These are phyloP conservation scores for Parasarocladium wereldwijsianum DNA, from an alignment of 2,329 filamentous ascomycete species.

Conservation along the genomic window DNA sequence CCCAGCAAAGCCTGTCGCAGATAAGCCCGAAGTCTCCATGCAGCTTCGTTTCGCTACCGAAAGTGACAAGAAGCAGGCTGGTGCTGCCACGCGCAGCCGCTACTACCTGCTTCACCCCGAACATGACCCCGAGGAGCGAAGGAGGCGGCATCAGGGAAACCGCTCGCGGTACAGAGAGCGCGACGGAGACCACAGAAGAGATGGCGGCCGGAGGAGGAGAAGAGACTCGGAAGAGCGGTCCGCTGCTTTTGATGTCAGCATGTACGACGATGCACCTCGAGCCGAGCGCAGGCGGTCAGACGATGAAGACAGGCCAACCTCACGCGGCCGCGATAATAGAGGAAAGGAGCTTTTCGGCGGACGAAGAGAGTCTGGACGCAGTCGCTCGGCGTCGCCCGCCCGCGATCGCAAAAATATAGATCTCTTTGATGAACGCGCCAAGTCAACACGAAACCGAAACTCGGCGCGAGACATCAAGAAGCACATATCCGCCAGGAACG, in stretches of 20 bases:
- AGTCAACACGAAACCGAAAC: constrained; percentile 17
- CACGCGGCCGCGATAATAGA: constrained; percentile 23
- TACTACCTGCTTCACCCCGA: constrained; percentile 91
- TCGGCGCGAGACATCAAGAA: constrained; percentile 19
- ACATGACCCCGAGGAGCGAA: constrained; percentile 64
- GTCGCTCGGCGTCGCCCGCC: constrained; percentile 37
- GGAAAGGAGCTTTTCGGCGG: constrained; percentile 51
- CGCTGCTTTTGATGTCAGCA: constrained; percentile 52
- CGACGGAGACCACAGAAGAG: constrained; percentile 20
- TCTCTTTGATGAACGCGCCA: constrained; percentile 15
- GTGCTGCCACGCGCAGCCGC: constrained; percentile 67
- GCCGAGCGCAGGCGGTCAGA: constrained; percentile 13
- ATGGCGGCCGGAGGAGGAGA: constrained; percentile 16
- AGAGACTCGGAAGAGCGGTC: constrained; percentile 31
- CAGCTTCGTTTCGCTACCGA: constrained; percentile 59
- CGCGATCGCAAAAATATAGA: constrained; percentile 26
- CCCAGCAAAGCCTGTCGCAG: constrained; percentile 52
- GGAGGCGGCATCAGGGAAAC: constrained; percentile 39
- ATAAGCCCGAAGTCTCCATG: constrained; percentile 54
- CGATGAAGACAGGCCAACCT: constrained; percentile 14
- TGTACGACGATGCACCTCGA: constrained; percentile 62
- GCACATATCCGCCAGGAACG: constrained; percentile 16
- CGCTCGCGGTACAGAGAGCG: constrained; percentile 51
- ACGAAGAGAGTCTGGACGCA: constrained; percentile 16
- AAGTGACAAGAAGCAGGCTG: constrained; percentile 64